Evolutionary conservation across 306 rosid species (phyloP), one percentile per base, ranked within the genome.

Genomic region (Dicorynia guianensis): DNA sequence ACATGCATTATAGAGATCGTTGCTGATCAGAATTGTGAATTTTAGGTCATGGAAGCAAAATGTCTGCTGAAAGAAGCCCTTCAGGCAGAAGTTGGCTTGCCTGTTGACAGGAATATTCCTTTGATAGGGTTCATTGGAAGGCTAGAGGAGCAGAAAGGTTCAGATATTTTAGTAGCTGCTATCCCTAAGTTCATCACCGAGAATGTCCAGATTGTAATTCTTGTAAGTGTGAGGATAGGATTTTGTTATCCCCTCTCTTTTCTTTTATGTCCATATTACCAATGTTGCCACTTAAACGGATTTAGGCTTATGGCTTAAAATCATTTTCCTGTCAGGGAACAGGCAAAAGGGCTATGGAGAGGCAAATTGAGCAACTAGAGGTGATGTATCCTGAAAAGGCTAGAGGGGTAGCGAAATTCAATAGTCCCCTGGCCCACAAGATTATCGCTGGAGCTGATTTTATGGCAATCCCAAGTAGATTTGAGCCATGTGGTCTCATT

Each of bases 141-240:
- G 74, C 93, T 95, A 12, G 97, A 95, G 80, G 99, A 95, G 90
- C 99, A 95, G 80, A 95, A 95, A 84, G 99, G 99, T 79, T 89
- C 99, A 1, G 99, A 95, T 85, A 92, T 95, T 79, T 91, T 95
- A 4, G 87, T 67, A 48, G 98, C 83, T 67, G 97, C 98, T 7
- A 89, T 95, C 79, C 82, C 91, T 0, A 40, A 81, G 67, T 83
- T 95, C 80, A 69, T 88, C 48, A 58, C 66, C 19, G 86, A 85
- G 78, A 70, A 92, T 78, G 87, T 92, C 70, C 99, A 95, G 82
- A 85, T 95, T 33, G 60, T 95, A 56, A 72, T 87, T 79, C 99
- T 95, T 58, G 99, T 95, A 74, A 76, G 97, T 79, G 34, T 56
- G n/a, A 2, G 5, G 12, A 54, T 58, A 10, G 30, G 44, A 11